Percentiles rank a stretch among this genome's conserved stretches.
phyloP scores from a whole-genome alignment of 345 rosid species.

The Hibiscus mutabilis region DNA sequence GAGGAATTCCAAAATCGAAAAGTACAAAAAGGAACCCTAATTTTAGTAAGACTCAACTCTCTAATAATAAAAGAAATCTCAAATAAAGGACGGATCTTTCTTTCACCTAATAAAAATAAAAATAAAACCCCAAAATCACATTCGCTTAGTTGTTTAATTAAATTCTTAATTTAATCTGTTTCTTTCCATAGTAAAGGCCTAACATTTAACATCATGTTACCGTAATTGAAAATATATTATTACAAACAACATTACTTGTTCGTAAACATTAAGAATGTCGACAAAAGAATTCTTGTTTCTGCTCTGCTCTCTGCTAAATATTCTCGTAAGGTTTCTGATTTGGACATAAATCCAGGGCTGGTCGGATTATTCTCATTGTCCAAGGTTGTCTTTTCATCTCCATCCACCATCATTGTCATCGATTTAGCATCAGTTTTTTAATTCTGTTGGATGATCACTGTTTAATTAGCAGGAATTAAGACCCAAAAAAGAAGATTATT shows the following conservation, averaged over 20 bases:
- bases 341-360: constrained; percentile 10
- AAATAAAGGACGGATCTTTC: constrained; percentile 22
- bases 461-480: background rate
- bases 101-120: constrained; percentile 27
- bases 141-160: background rate
- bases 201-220: constrained; percentile 15
- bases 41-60: constrained; percentile 6
- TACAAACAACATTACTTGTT: background rate
- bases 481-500: background rate
- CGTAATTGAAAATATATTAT: constrained; percentile 14
- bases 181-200: constrained; percentile 17
- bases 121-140: constrained; percentile 13
- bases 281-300: background rate
- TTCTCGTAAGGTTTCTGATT: background rate
- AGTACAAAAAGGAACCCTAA: constrained; percentile 30
- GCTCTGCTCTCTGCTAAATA: background rate
- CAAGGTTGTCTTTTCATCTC: background rate
- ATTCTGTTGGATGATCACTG: background rate
- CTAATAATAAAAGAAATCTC: constrained; percentile 22
- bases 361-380: background rate
- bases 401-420: background rate
- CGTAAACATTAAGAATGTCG: background rate
- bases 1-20: constrained; percentile 4
- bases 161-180: background rate
- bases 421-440: too few relatives aligned